A percentile compares a stretch with the other conserved stretches of the same genome.
These are phyloP conservation scores for Trichoderma cornu-damae DNA, from an alignment of 2,329 filamentous ascomycete species.

Conservation along the genomic window DNA sequence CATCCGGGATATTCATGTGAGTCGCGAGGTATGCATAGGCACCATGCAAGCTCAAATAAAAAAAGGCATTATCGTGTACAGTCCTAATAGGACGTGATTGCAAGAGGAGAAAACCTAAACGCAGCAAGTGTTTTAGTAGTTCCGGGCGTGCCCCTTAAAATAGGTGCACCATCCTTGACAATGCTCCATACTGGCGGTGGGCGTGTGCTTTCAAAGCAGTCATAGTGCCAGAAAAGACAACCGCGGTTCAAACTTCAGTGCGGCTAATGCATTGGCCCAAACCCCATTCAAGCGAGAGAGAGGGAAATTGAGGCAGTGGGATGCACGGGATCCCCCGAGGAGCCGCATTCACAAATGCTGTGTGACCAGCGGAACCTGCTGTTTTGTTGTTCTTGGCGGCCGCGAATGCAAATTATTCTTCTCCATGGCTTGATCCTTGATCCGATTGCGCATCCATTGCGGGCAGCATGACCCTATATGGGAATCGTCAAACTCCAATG, in stretches of 20 bases:
- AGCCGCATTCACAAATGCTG: constrained; percentile 16
- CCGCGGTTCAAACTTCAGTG: background rate
- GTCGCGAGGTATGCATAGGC: constrained; percentile 31
- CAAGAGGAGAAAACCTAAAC: constrained; percentile 2
- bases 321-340: background rate
- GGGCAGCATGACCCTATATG: constrained; percentile 11
- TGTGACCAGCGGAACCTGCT: constrained; percentile 15
- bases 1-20: constrained; percentile 31
- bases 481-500: background rate
- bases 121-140: background rate
- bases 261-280: background rate
- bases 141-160: constrained; percentile 3
- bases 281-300: background rate
- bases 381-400: background rate
- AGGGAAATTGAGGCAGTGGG: background rate
- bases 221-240: background rate
- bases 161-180: background rate
- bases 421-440: background rate
- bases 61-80: constrained; percentile 14
- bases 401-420: background rate
- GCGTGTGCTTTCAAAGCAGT: background rate
- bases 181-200: constrained; percentile 2
- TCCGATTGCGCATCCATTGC: background rate
- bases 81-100: constrained; percentile 5
- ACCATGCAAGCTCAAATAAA: constrained; percentile 12